Evolutionary conservation across 2,329 filamentous ascomycete species (phyloP).

Genomic region (Fusarium guadeloupense): DNA sequence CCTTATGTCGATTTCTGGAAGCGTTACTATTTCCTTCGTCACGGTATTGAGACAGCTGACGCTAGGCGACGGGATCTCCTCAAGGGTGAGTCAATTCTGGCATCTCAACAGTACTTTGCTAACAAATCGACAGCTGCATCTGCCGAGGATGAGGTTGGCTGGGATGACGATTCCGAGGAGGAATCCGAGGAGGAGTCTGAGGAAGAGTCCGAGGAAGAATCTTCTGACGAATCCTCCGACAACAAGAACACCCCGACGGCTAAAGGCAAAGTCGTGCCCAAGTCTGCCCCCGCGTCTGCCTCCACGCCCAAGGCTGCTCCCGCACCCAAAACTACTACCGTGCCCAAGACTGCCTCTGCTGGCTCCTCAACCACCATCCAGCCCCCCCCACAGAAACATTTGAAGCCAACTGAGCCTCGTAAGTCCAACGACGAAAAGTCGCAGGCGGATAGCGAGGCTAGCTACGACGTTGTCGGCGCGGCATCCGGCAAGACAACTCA

Average conservation of each 20-base stretch:
- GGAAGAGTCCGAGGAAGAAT: constrained; percentile 19
- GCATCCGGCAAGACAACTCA: constrained; percentile 80
- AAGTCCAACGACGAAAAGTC: constrained; percentile 89
- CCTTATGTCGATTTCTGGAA: constrained; percentile 91
- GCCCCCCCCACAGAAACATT: constrained; percentile 55
- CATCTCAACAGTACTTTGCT: constrained; percentile 9
- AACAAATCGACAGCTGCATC: constrained; percentile 63
- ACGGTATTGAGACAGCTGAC: constrained; percentile 94
- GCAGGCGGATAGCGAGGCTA: constrained; percentile 91
- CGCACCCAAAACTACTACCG: neutral
- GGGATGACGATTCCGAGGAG: constrained; percentile 72
- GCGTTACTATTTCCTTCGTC: constrained; percentile 92
- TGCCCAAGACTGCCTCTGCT: constrained; percentile 54
- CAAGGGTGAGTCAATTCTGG: constrained; percentile 71
- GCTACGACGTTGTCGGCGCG: constrained; percentile 91
- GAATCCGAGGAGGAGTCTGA: constrained; percentile 24
- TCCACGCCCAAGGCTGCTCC: constrained; percentile 57
- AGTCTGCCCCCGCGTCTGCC: constrained; percentile 58
- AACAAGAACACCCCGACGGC: constrained; percentile 31
- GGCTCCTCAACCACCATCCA: constrained; percentile 70
- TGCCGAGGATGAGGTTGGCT: constrained; percentile 75
- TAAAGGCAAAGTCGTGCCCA: constrained; percentile 39
- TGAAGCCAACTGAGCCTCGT: constrained; percentile 72
- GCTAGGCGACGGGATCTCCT: constrained; percentile 86
- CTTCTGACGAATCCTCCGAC: constrained; percentile 37